These are phyloP conservation scores for Protomyces pachydermus DNA, from an alignment of 1,139 yeast species.

Conservation along the genomic window DNA sequence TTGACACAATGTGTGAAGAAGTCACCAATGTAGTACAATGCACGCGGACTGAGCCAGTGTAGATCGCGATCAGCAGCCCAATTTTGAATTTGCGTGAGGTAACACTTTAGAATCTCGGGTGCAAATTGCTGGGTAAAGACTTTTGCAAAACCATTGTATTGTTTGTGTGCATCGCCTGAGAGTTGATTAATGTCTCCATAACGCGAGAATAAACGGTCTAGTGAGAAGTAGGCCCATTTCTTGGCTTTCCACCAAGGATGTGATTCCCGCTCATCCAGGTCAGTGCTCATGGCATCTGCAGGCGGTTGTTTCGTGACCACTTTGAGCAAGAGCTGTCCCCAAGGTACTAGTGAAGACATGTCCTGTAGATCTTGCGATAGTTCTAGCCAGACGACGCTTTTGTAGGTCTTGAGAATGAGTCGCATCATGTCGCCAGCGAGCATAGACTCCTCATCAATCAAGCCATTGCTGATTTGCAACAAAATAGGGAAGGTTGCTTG, in stretches of 20 bases:
- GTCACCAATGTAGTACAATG: constrained; percentile 61
- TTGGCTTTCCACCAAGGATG: constrained; percentile 70
- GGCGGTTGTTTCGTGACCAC: constrained; percentile 63
- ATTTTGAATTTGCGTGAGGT: constrained; percentile 60
- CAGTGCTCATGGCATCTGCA: constrained; percentile 44
- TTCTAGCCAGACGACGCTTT: constrained; percentile 68
- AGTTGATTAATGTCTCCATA: constrained; percentile 51
- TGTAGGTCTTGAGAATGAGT: constrained; percentile 69
- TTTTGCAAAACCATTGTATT: constrained; percentile 39
- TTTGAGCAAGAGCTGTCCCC: constrained; percentile 75
- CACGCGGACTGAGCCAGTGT: constrained; percentile 62
- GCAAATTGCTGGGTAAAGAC: constrained; percentile 48
- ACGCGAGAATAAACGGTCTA: constrained; percentile 58
- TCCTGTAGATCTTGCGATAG: constrained; percentile 66
- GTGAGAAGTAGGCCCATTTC: constrained; percentile 85
- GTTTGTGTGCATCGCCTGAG: constrained; percentile 37
- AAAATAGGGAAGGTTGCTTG: constrained; percentile 64
- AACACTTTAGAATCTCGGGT: constrained; percentile 65
- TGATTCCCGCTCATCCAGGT: constrained; percentile 47
- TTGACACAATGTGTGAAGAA: constrained; percentile 68
- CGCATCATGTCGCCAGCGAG: constrained; percentile 71
- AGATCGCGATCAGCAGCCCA: constrained; percentile 60
- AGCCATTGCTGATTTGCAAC: constrained; percentile 57
- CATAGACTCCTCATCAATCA: constrained; percentile 47
- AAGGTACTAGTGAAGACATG: constrained; percentile 53